Evolutionary conservation across 2,329 filamentous ascomycete genomes (phyloP).

Genomic region (Dothideomycetidae sp.): DNA sequence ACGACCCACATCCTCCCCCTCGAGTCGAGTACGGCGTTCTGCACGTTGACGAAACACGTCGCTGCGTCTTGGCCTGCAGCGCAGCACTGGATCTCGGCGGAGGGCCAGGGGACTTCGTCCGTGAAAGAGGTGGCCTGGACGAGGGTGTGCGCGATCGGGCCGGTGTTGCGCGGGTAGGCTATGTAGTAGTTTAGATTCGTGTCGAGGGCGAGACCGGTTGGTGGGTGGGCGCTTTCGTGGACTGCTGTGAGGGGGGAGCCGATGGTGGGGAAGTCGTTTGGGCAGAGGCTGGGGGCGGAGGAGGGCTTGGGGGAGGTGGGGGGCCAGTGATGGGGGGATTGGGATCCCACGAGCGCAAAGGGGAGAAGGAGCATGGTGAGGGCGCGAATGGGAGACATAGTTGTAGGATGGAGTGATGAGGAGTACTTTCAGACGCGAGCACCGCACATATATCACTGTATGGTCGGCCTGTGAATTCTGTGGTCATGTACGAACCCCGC

Average conservation of each 20-base stretch:
- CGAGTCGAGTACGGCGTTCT: conserved; percentile 31
- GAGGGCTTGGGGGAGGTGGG: too few species aligned
- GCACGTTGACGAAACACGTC: conserved; percentile 33
- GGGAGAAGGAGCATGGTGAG: too few species aligned
- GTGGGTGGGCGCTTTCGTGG: conserved; percentile 25
- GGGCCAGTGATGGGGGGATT: too few species aligned
- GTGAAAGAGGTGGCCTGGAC: conserved; percentile 27
- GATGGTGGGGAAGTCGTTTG: conserved; percentile 25
- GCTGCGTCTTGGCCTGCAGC: conserved; percentile 24
- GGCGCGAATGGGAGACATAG: too few species aligned
- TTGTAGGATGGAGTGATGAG: too few species aligned
- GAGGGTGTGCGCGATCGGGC: conserved; percentile 25
- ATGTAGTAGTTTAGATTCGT: conserved; percentile 26
- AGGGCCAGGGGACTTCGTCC: conserved; percentile 27
- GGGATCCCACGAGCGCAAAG: too few species aligned
- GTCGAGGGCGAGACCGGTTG: conserved; percentile 29
- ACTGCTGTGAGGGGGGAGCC: conserved; percentile 24
- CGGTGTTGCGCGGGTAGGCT: conserved; percentile 29
- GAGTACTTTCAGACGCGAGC: too few species aligned
- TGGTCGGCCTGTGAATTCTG: too few species aligned
- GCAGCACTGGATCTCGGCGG: conserved; percentile 28
- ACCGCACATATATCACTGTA: too few species aligned
- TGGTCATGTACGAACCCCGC: too few species aligned
- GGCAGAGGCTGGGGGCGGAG: too few species aligned
- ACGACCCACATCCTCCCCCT: conserved; percentile 28